A percentile compares a stretch with the other conserved stretches of the same genome.
phyloP scores from a whole-genome alignment of 1,139 yeast species.

The Saccharomyces hybrid region DNA sequence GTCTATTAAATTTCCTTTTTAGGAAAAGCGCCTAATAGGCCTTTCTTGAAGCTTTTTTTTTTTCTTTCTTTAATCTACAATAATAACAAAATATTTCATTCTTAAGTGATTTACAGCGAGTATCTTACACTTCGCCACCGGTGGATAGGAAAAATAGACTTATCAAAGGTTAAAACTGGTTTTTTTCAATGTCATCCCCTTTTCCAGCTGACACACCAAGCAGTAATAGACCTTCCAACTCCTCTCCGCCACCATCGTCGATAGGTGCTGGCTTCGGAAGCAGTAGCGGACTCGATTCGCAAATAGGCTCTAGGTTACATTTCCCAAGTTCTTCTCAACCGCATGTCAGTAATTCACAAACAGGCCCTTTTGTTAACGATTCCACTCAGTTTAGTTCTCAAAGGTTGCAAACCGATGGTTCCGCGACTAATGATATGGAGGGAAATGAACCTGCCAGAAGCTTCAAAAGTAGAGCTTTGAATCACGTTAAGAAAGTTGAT shows the following conservation, averaged over 20 bases:
- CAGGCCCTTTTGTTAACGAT: constrained; percentile 8
- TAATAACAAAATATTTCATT: background rate
- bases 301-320: constrained; percentile 18
- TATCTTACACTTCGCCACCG: background rate
- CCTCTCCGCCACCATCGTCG: constrained; percentile 33
- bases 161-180: background rate
- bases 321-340: constrained; percentile 34
- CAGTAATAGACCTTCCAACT: constrained; percentile 19
- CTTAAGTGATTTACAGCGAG: background rate
- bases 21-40: background rate
- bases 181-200: constrained; percentile 16
- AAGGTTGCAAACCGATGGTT: constrained; percentile 16
- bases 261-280: constrained; percentile 29
- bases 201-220: constrained; percentile 15
- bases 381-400: constrained; percentile 23
- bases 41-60: background rate
- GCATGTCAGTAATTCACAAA: constrained; percentile 9
- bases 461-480: constrained; percentile 36
- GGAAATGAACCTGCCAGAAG: constrained; percentile 26
- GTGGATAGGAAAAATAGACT: background rate
- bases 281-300: constrained; percentile 23
- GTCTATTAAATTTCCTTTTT: background rate
- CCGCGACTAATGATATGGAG: constrained; percentile 15
- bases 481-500: constrained; percentile 74
- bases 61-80: background rate